Base-by-base conservation (phyloP, 1,139 yeast genomes). In the Sugiyamaella japonica region DNA sequence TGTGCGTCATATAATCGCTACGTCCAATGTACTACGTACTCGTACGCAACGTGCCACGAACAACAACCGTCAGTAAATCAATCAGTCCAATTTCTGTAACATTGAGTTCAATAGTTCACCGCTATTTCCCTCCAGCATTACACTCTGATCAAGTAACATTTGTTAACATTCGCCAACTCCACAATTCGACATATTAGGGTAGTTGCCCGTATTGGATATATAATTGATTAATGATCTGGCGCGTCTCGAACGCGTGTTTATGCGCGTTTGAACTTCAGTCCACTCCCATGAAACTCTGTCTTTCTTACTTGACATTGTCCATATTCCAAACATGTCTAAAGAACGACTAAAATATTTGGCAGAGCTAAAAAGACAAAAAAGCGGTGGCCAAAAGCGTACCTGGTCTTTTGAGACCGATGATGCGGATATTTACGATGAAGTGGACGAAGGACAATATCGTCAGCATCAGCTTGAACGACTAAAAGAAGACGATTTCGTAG, bases 401-500 rank as follows among this genome's bases (percentile, higher is more conserved):
- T 59, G 61, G 38, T 34, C 38, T 6, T 34, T 34, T 50, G 53
- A 53, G 54, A 57, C 59, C 36, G 68, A 61, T 7, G 66, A 63
- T 40, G 78, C 74, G 20, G 80, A 78, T 46, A 83, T 93, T 56
- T 91, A 90, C 69, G 97, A 91, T 64, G 91, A 88, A 64, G 86
- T 90, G 8, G 96, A 88, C 66, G 96, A 90, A 64, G 84, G 80
- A 42, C 83, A 86, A 32, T 91, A 82, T 71, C 76, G 93, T 61
- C 80, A 81, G 61, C 88, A 84, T 67, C 89, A 88, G 66, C 80
- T 96, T 62, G 82, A 86, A 56, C 89, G 90, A 58, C 76, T 93
- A 54, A 77, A 89, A 73, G 85, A 87, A 60, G 97, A 91, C 66
- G 97, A 91, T 67, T 93, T 93, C 68, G 93, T 93, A 49, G 96